Percentiles rank a stretch among this genome's conserved stretches.
These are phyloP conservation scores for Pyrenochaeta sp. DNA, from an alignment of 2,329 filamentous ascomycete species.

Conservation along the genomic window DNA sequence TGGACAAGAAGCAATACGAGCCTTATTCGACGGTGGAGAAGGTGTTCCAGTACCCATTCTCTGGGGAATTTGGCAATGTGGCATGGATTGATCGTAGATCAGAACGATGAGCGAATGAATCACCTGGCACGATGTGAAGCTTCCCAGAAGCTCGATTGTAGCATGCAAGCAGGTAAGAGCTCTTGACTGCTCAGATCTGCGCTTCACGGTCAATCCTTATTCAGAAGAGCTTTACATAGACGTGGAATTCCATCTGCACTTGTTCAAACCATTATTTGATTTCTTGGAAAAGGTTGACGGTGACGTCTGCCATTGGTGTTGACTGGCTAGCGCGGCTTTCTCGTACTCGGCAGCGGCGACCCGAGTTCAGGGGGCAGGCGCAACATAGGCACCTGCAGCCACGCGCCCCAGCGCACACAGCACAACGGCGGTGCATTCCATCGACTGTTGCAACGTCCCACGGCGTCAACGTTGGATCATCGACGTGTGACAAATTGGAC, in stretches of 20 bases:
- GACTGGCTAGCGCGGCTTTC: background rate
- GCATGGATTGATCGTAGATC: conserved; percentile 57
- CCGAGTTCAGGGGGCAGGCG: background rate
- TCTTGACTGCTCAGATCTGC: no score
- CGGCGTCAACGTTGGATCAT: background rate
- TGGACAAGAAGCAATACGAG: conserved; percentile 49
- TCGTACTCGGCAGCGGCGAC: conserved; percentile 1
- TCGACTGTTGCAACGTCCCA: background rate
- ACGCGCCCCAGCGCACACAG: background rate
- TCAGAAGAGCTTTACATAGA: no score
- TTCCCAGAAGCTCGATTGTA: no score
- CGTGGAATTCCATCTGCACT: no score
- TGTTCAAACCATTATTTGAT: no score
- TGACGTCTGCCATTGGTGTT: background rate
- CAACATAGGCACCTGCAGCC: background rate
- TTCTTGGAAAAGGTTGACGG: background rate
- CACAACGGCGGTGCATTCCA: background rate
- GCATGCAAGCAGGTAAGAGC: no score
- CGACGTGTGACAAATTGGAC: background rate
- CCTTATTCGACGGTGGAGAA: conserved; percentile 32
- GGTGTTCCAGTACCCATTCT: conserved; percentile 46
- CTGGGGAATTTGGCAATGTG: conserved; percentile 55
- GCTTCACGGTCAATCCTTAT: no score
- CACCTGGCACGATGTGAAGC: no score
- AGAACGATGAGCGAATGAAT: conserved; percentile 8